A percentile compares a stretch with the other conserved stretches of the same genome.
Evolutionary conservation across 495 filamentous ascomycete genomes (phyloP).

Genomic region (Aspergillus leporis): DNA sequence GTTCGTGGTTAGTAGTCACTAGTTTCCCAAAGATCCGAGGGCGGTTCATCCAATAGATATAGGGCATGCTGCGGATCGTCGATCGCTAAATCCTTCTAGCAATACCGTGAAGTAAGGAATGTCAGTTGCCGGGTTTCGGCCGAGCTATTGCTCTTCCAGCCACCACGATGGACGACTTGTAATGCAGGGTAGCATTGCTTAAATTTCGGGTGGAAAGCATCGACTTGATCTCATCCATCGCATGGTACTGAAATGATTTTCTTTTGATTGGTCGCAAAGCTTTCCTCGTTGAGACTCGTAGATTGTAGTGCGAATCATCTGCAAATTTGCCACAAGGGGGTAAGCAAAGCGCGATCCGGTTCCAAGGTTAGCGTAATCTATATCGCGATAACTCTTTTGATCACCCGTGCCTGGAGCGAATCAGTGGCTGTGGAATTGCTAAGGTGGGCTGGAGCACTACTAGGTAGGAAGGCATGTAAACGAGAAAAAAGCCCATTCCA

Average conservation of each 20-base stretch:
- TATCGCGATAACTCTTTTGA: not conserved
- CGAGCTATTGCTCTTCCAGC: not conserved
- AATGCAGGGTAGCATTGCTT: not conserved
- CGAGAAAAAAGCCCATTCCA: not conserved
- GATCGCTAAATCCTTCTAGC: not conserved
- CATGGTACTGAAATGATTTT: too few relatives aligned
- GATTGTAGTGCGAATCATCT: not conserved
- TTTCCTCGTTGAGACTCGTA: not conserved
- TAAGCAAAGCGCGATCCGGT: not conserved
- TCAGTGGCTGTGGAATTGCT: not conserved
- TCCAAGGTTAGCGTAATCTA: not conserved
- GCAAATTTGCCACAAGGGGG: not conserved
- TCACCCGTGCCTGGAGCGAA: not conserved
- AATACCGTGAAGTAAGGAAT: slow-evolving; percentile 7
- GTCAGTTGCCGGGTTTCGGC: not conserved
- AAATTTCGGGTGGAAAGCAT: not conserved
- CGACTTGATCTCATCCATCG: not conserved
- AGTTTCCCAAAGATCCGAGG: slow-evolving; percentile 5
- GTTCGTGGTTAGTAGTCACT: slow-evolving; percentile 10
- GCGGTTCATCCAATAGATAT: not conserved
- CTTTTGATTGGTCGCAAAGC: not conserved
- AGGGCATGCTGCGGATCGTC: slow-evolving; percentile 5
- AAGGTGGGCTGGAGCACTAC: not conserved
- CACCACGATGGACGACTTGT: not conserved
- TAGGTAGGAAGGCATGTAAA: slow-evolving; percentile 1